Evolutionary conservation across 495 filamentous ascomycete species (phyloP).

Genomic region (Terfezia claveryi): DNA sequence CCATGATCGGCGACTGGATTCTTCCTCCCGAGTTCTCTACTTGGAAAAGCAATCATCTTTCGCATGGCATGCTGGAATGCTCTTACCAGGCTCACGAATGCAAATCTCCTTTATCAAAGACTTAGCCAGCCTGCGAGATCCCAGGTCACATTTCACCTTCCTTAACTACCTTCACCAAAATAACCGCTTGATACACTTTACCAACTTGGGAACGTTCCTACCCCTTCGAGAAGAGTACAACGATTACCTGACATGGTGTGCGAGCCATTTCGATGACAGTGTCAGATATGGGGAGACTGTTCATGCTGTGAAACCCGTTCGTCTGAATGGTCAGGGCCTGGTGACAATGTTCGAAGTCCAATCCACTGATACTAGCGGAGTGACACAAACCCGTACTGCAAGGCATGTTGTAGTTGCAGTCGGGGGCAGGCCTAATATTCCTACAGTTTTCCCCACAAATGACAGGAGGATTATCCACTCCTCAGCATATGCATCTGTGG

Average conservation of each 20-base stretch:
- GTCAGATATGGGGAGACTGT: conserved; percentile 66
- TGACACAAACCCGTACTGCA: conserved; percentile 32
- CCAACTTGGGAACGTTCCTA: conserved; percentile 71
- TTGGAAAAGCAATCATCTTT: conserved; percentile 68
- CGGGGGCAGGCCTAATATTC: conserved; percentile 62
- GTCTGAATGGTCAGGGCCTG: conserved; percentile 21
- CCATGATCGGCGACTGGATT: conserved; percentile 35
- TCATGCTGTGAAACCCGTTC: conserved; percentile 30
- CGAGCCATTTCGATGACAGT: conserved; percentile 51
- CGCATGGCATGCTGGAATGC: conserved; percentile 87
- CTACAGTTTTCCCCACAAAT: conserved; percentile 35
- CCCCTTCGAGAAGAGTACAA: conserved; percentile 78
- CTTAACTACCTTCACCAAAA: conserved; percentile 75
- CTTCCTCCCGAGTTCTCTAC: conserved; percentile 40
- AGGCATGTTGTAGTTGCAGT: conserved; percentile 71
- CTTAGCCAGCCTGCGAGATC: conserved; percentile 69
- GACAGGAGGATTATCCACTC: conserved; percentile 63
- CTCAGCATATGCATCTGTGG: conserved; percentile 51
- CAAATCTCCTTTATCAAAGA: conserved; percentile 98
- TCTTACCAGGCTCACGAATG: conserved; percentile 82
- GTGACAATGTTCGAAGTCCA: conserved; percentile 34
- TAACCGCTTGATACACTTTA: conserved; percentile 62
- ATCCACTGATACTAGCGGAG: conserved; percentile 31
- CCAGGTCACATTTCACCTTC: conserved; percentile 82
- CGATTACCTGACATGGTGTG: conserved; percentile 89